A percentile compares a stretch with the other conserved stretches of the same genome.
phyloP scores from a whole-genome alignment of 768 basidiomycete genomes.

The Candolleomyces eurysporus region DNA sequence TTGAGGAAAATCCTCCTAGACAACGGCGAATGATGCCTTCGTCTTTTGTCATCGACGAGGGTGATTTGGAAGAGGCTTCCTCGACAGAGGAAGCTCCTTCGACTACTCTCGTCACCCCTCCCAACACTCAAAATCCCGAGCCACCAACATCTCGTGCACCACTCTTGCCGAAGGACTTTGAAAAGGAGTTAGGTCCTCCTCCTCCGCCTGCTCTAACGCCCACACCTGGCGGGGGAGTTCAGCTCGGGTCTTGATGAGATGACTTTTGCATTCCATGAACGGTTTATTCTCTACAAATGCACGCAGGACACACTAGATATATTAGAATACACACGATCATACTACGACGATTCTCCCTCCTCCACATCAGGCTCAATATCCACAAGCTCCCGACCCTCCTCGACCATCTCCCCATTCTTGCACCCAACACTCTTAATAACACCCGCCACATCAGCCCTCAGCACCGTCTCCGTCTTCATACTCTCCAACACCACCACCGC shows the following conservation, averaged over 20 bases:
- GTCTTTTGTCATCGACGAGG: conserved; percentile 5
- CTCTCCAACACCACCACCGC: conserved; percentile 85
- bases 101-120: conserved; percentile 39
- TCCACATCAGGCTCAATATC: conserved; percentile 52
- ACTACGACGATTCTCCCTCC: not conserved
- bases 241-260: not conserved
- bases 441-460: conserved; percentile 69
- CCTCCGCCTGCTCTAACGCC: conserved; percentile 6
- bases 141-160: conserved; percentile 55
- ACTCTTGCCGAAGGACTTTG: conserved; percentile 39
- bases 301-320: not conserved
- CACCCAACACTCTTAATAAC: conserved; percentile 72
- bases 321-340: not conserved
- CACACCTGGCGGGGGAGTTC: conserved; percentile 2
- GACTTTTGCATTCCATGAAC: not conserved
- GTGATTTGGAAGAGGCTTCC: conserved; percentile 18
- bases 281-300: not conserved
- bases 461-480: conserved; percentile 96
- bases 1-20: conserved; percentile 44
- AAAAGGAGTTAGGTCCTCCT: not conserved
- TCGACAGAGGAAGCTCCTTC: conserved; percentile 20
- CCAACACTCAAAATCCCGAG: conserved; percentile 55
- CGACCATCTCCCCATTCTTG: conserved; percentile 87
- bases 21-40: conserved; percentile 32
- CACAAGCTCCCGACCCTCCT: conserved; percentile 79